Evolutionary conservation across 805 yeast species (phyloP).

Genomic region (Dipodascopsis uninucleata): DNA sequence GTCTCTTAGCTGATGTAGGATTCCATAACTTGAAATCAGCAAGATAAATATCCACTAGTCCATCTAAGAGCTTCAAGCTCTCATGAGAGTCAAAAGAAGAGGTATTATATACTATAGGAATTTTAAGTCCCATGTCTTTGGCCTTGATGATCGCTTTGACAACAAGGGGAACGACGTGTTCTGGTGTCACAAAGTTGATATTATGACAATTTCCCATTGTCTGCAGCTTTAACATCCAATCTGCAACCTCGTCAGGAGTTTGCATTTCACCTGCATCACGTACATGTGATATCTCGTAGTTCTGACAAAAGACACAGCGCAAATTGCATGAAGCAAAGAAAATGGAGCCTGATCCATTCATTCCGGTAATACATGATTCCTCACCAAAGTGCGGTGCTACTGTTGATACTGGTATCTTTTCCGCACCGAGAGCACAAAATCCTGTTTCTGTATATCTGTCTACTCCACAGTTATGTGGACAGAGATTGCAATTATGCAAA

Average conservation of each 20-base stretch:
- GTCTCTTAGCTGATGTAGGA: conserved; percentile 17
- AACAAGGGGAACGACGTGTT: conserved; percentile 29
- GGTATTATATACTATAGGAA: conserved; percentile 29
- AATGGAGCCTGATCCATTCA: conserved; percentile 28
- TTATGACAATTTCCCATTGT: conserved; percentile 27
- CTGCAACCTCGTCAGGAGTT: conserved; percentile 25
- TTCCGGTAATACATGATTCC: conserved; percentile 26
- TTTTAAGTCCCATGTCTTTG: conserved; percentile 19
- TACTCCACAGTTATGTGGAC: conserved; percentile 28
- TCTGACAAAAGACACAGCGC: conserved; percentile 29
- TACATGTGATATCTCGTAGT: conserved; percentile 27
- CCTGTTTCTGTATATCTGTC: conserved; percentile 26
- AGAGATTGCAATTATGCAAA: conserved; percentile 22
- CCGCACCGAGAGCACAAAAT: conserved; percentile 26
- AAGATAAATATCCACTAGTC: conserved; percentile 27
- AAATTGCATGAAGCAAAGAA: conserved; percentile 29
- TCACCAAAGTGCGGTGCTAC: conserved; percentile 30
- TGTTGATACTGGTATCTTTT: conserved; percentile 22
- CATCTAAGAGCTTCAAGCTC: conserved; percentile 23
- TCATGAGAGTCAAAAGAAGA: conserved; percentile 27
- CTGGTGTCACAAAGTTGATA: conserved; percentile 28
- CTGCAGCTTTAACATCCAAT: conserved; percentile 29
- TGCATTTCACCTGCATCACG: conserved; percentile 27
- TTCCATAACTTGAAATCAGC: conserved; percentile 28
- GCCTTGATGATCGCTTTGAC: conserved; percentile 26